phyloP scores from a whole-genome alignment of 1,284 basidiomycete species.

The Fomes fomentarius region DNA sequence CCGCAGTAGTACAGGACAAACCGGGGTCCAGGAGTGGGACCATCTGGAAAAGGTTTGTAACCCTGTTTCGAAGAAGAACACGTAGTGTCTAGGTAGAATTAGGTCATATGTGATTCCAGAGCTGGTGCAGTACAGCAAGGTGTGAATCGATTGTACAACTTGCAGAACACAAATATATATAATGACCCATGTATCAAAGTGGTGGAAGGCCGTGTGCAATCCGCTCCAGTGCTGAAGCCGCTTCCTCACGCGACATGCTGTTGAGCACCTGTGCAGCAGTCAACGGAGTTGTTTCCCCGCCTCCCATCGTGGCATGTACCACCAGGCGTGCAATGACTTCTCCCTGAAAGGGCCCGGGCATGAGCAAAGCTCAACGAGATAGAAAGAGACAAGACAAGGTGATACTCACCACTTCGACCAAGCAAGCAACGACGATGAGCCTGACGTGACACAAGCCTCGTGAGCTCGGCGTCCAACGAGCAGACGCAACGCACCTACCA shows the following conservation, averaged over 20 bases:
- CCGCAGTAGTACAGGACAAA: too few species aligned
- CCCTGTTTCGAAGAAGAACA: too few species aligned
- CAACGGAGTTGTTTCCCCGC: not conserved
- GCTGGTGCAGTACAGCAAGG: too few species aligned
- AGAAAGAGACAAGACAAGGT: too few species aligned
- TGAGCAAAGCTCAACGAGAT: not conserved
- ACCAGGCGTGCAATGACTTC: constrained; percentile 84
- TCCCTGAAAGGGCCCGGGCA: constrained; percentile 47
- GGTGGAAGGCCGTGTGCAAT: constrained; percentile 18
- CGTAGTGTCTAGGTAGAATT: too few species aligned
- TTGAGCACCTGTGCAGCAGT: constrained; percentile 20
- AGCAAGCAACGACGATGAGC: constrained; percentile 87
- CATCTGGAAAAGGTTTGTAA: too few species aligned
- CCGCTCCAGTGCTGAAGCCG: constrained; percentile 24
- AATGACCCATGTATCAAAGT: too few species aligned
- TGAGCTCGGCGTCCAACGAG: not conserved
- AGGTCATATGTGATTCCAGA: too few species aligned
- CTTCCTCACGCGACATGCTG: constrained; percentile 28
- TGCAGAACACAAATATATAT: too few species aligned
- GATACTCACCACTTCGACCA: constrained; percentile 73
- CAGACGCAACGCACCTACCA: constrained; percentile 53
- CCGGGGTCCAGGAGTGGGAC: too few species aligned
- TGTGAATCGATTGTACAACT: too few species aligned
- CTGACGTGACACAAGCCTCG: constrained; percentile 39
- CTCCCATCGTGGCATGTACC: constrained; percentile 55